Base-by-base conservation (phyloP, 2,329 filamentous ascomycete genomes). In the Botrytis fabae region DNA sequence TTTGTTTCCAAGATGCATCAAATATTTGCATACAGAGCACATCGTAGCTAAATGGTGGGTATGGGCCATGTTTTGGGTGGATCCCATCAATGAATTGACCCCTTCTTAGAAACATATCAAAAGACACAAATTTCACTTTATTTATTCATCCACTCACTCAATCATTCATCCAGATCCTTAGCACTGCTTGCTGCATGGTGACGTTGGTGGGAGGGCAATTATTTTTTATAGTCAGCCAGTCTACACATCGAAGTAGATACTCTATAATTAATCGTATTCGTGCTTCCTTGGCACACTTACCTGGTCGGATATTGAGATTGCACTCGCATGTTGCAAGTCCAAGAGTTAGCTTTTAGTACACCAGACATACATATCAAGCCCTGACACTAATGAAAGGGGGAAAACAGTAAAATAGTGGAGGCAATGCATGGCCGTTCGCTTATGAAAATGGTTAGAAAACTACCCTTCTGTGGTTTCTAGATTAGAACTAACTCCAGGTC, bases 1-100 rank as follows among this genome's bases (percentile, higher is more conserved):
- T 54, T n/a, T n/a, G 32, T 68, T 54, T 54, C 46, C 60, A 40
- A 68, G 7, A 42, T 51, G 48, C 65, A 69, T 44, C 66, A 69
- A 69, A 44, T 32, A 32, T 46, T 40, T 64, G 61, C 61, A 64
- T 46, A 32, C 40, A 12, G 20, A 38, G 20, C 38, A 40, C 25
- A 54, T 54, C 48, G 48, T 54, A 54, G 48, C n/a, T 28, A 28
- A 16, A 22, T 28, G n/a, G 18, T 46, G 40, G 61, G 40, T 64
- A 62, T 42, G 60, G 60, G 42, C 46, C 18, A 64, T 44, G 40
- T 28, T 42, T 62, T 22, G 18, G 40, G 16, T 63, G 40, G 61
- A 63, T 63, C 40, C 61, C 61, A 63, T 64, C 18, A 46, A 64
- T 16, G 62, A 64, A 64, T 22, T 25, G 18, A 35, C 32, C 40